Evolutionary conservation across 2,329 filamentous ascomycete genomes (phyloP).

Genomic region (Arthrocladium fulminans): DNA sequence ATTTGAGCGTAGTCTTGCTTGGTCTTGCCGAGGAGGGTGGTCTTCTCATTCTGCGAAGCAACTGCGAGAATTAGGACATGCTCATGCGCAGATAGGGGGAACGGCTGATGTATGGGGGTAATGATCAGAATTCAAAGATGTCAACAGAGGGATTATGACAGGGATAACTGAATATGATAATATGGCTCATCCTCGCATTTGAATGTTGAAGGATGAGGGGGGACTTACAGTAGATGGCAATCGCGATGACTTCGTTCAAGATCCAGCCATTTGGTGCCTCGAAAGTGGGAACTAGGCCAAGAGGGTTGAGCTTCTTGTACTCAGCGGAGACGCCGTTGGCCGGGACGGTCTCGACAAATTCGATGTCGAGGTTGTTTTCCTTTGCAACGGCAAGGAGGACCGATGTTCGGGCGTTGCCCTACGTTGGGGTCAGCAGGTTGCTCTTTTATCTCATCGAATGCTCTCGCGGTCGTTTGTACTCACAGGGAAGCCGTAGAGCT

Average conservation of each 20-base stretch:
- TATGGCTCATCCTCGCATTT: constrained; percentile 56
- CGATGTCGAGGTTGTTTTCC: constrained; percentile 90
- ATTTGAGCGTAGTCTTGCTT: constrained; percentile 99
- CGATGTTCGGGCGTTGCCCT: constrained; percentile 30
- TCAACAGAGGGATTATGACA: constrained; percentile 96
- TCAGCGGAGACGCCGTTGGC: constrained; percentile 58
- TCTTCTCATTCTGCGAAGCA: constrained; percentile 99
- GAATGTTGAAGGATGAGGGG: constrained; percentile 15
- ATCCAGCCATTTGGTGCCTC: constrained; percentile 83
- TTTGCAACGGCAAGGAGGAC: constrained; percentile 89
- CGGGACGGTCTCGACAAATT: constrained; percentile 65
- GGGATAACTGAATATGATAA: constrained; percentile 86
- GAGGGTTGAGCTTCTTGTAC: constrained; percentile 76
- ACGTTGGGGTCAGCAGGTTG: constrained; percentile 12
- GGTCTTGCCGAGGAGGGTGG: constrained; percentile 96
- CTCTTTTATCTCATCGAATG: constrained; percentile 12
- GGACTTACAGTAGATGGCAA: constrained; percentile 91
- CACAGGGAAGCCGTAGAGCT: constrained; percentile 85
- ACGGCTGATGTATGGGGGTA: constrained; percentile 17
- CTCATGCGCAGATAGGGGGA: constrained; percentile 9
- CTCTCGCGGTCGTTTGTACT: constrained; percentile 25
- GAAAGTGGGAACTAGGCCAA: constrained; percentile 89
- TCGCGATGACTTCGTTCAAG: constrained; percentile 83
- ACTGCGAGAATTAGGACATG: constrained; percentile 46
- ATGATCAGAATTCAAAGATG: constrained; percentile 72